A percentile compares a stretch with the other conserved stretches of the same genome.
These are phyloP conservation scores for Jamesozyma lodderae DNA, from an alignment of 805 yeast species.

Conservation along the genomic window DNA sequence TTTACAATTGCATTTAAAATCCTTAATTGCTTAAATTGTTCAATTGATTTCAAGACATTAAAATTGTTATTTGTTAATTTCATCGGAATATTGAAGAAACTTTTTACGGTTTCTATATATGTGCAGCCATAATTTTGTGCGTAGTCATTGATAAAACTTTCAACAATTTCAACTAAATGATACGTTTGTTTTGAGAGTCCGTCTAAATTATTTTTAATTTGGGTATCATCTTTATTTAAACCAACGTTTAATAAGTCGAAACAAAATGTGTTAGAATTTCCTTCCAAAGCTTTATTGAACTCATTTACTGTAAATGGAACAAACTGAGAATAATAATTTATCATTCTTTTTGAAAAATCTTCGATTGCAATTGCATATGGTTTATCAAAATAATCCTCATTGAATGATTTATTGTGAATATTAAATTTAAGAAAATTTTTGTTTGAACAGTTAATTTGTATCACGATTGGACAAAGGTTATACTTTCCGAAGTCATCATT, in stretches of 20 bases:
- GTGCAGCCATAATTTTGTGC: slow-evolving; percentile 15
- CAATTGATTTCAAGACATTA: not conserved
- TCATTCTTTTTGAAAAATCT: slow-evolving; percentile 52
- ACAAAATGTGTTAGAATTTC: slow-evolving; percentile 1
- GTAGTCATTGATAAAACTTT: slow-evolving; percentile 18
- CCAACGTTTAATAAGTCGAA: slow-evolving; percentile 6
- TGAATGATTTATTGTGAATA: slow-evolving; percentile 54
- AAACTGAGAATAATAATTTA: slow-evolving; percentile 36
- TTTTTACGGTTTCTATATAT: slow-evolving; percentile 16
- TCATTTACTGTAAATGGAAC: slow-evolving; percentile 21
- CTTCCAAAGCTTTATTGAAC: slow-evolving; percentile 7
- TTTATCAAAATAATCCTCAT: slow-evolving; percentile 48
- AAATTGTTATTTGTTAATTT: not conserved
- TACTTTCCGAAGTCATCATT: slow-evolving; percentile 13
- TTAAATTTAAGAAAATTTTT: slow-evolving; percentile 45
- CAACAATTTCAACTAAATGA: slow-evolving; percentile 12
- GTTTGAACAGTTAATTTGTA: slow-evolving; percentile 55
- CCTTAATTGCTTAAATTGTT: not conserved
- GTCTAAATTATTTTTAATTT: not conserved
- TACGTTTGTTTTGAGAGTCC: slow-evolving; percentile 5
- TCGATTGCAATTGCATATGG: slow-evolving; percentile 44
- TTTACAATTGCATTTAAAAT: not conserved
- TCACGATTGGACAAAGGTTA: slow-evolving; percentile 40
- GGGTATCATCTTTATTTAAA: too few species aligned
- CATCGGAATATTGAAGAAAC: slow-evolving; percentile 1